Conservation (phyloP, 192 early-diverging fungal genomes). For the Entomortierella chlamydospora region DNA sequence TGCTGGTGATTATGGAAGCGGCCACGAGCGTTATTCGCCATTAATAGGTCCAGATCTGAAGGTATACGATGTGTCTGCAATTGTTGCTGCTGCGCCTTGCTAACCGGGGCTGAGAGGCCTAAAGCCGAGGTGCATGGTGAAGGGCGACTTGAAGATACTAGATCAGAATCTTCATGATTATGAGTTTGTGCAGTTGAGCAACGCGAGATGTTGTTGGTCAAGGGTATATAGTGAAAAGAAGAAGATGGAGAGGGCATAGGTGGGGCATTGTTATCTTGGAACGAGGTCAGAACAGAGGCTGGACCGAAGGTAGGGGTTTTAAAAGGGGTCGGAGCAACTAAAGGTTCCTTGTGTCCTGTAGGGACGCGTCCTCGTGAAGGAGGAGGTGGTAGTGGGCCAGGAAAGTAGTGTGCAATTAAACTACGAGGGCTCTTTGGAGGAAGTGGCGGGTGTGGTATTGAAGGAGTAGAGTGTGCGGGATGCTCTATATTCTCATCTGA, state of each 20-base stretch:
- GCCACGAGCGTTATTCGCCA: neutral
- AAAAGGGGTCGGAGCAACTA: conserved; percentile 23
- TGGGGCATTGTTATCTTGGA: neutral
- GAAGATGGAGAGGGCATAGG: conserved; percentile 30
- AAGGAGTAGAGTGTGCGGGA: neutral
- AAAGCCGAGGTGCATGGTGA: conserved; percentile 26
- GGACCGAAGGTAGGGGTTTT: conserved; percentile 53
- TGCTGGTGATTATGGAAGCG: conserved; percentile 14
- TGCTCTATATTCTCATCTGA: neutral
- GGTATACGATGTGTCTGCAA: neutral
- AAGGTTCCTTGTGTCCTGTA: neutral
- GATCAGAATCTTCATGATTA: conserved; percentile 2
- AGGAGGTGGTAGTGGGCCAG: conserved; percentile 36
- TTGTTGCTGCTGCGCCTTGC: neutral
- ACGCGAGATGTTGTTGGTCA: conserved; percentile 18
- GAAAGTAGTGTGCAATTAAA: conserved; percentile 46
- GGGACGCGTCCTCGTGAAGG: conserved; percentile 16
- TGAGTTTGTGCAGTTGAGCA: neutral
- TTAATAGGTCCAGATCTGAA: neutral
- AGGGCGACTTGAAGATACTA: neutral
- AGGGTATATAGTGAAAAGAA: conserved; percentile 31
- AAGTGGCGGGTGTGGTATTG: conserved; percentile 28
- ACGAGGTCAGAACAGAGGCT: neutral
- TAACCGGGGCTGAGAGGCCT: neutral
- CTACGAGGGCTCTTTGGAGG: conserved; percentile 38